Conservation (phyloP, 768 basidiomycete genomes). For the Lyophyllum atratum region DNA sequence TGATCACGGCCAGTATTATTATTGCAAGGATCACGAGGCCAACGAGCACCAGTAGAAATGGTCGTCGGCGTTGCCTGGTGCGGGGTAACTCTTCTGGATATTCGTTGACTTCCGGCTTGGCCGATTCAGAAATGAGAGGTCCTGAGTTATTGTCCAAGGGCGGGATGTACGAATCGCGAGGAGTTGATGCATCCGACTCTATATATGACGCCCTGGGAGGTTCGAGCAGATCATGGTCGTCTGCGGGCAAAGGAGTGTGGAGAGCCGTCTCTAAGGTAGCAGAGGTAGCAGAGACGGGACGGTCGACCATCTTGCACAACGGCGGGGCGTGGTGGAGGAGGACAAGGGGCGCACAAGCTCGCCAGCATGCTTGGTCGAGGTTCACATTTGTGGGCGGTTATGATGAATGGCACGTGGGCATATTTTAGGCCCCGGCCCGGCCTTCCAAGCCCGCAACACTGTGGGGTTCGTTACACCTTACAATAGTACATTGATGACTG, state of each 20-base stretch:
- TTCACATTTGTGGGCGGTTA: background rate
- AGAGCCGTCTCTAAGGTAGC: slow-evolving; percentile 10
- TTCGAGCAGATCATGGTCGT: slow-evolving; percentile 9
- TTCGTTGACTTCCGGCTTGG: slow-evolving; percentile 10
- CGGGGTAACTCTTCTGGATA: slow-evolving; percentile 4
- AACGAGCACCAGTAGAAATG: slow-evolving; percentile 25
- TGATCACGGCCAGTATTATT: slow-evolving; percentile 46
- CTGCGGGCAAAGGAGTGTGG: slow-evolving; percentile 14
- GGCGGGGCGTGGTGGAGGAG: slow-evolving; percentile 1
- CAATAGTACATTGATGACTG: too few species aligned
- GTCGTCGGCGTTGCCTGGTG: slow-evolving; percentile 14
- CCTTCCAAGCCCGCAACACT: background rate
- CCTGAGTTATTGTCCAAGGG: slow-evolving; percentile 14
- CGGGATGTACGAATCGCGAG: slow-evolving; percentile 14
- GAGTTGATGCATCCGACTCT: slow-evolving; percentile 7
- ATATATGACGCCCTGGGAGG: slow-evolving; percentile 15
- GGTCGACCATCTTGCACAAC: slow-evolving; percentile 13
- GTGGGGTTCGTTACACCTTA: too few species aligned
- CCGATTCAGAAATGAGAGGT: slow-evolving; percentile 12
- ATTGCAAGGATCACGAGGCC: slow-evolving; percentile 38
- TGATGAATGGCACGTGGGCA: slow-evolving; percentile 13
- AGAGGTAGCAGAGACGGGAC: slow-evolving; percentile 12
- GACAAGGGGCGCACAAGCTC: slow-evolving; percentile 5
- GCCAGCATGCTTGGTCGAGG: background rate
- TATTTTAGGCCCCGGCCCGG: background rate